phyloP scores from a whole-genome alignment of 768 basidiomycete genomes.

The Suillus sp. region DNA sequence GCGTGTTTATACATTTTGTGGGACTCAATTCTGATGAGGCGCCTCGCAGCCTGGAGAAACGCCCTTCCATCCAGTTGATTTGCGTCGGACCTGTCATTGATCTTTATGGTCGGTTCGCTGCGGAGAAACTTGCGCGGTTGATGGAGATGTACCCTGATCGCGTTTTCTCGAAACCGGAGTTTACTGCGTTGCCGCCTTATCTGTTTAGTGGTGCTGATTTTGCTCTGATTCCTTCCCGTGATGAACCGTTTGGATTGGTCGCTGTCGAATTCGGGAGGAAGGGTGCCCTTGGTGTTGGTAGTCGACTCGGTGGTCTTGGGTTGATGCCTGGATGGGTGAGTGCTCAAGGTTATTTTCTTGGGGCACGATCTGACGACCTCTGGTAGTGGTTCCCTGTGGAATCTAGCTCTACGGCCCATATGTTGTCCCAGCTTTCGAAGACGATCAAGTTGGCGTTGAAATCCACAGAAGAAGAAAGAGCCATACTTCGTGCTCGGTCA shows the following conservation, averaged over 20 bases:
- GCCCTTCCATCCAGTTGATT: conserved; percentile 82
- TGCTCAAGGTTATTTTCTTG: conserved; percentile 16
- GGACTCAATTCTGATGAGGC: background rate
- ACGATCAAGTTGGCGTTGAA: conserved; percentile 94
- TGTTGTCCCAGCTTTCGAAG: conserved; percentile 92
- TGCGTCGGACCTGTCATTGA: conserved; percentile 95
- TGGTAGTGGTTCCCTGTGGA: conserved; percentile 95
- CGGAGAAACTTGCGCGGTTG: conserved; percentile 87
- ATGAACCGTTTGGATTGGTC: conserved; percentile 94
- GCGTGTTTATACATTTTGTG: conserved; percentile 29
- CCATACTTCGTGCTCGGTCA: conserved; percentile 89
- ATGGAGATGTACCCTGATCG: conserved; percentile 96
- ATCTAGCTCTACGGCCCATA: conserved; percentile 88
- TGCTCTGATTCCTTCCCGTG: conserved; percentile 92
- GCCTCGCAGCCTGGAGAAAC: conserved; percentile 72
- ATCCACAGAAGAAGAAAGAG: conserved; percentile 88
- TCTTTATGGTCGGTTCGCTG: conserved; percentile 92
- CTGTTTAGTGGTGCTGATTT: conserved; percentile 95
- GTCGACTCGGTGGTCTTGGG: conserved; percentile 91
- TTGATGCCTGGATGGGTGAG: conserved; percentile 97
- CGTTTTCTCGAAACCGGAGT: conserved; percentile 95
- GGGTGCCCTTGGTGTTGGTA: conserved; percentile 94
- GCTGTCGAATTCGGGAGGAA: conserved; percentile 97
- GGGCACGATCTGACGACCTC: conserved; percentile 1
- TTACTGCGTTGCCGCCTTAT: conserved; percentile 91